Percentiles rank a stretch among this genome's conserved stretches.
phyloP scores from a whole-genome alignment of 768 basidiomycete genomes.

The Coprinellus micaceus region DNA sequence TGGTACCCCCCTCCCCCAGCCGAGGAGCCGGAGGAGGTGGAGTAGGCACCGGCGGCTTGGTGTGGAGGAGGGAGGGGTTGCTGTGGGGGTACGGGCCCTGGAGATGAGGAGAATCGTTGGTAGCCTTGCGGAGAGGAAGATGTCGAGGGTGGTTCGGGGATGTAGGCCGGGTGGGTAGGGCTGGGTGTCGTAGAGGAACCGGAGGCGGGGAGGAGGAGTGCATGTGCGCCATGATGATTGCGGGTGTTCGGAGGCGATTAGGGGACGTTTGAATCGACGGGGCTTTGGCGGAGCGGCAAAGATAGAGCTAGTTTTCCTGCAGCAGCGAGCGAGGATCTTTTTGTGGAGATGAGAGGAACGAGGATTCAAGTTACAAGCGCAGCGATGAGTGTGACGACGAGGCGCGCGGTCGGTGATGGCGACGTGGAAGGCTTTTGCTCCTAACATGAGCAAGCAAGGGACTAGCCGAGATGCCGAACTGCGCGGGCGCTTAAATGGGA shows the following conservation, averaged over 20 bases:
- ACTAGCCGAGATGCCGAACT: too few species aligned
- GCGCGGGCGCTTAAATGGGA: too few species aligned
- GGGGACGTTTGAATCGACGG: background rate
- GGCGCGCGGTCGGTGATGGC: too few species aligned
- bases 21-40: too few species aligned
- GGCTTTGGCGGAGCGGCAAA: too few species aligned
- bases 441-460: background rate
- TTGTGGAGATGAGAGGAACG: background rate
- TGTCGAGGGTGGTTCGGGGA: slow-evolving; percentile 78
- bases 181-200: slow-evolving; percentile 82
- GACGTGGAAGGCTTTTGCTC: background rate
- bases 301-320: too few species aligned
- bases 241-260: background rate
- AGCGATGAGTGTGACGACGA: too few species aligned
- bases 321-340: background rate
- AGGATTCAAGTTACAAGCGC: too few species aligned
- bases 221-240: slow-evolving; percentile 17
- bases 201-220: slow-evolving; percentile 48
- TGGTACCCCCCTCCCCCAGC: background rate
- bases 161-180: slow-evolving; percentile 82
- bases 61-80: slow-evolving; percentile 20
- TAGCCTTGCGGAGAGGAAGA: slow-evolving; percentile 72
- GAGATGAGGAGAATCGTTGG: slow-evolving; percentile 67
- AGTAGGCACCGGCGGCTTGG: too few species aligned
- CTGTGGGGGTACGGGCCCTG: slow-evolving; percentile 26